Evolutionary conservation across 2,329 filamentous ascomycete species (phyloP), one percentile per base, ranked within the genome.

Genomic region (Calonectria pauciramosa): DNA sequence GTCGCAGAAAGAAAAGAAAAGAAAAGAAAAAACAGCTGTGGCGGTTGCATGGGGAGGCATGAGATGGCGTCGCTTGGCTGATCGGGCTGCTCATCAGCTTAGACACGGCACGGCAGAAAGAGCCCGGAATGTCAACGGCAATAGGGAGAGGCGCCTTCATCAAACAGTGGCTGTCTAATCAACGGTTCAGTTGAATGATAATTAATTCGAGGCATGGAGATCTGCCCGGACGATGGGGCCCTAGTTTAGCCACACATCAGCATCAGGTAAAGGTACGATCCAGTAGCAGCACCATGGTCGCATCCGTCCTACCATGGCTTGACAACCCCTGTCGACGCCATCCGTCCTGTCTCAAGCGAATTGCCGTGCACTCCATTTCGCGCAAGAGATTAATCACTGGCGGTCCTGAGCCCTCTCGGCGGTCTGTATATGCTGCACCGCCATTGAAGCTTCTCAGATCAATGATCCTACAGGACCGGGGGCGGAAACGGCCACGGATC

Each of bases 201-300:
- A 63, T 65, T 49, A 65, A 49, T 49, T 65, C 18, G 41, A 28
- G 60, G 41, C 60, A 65, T 49, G 26, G 51, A 44, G 66, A 68
- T 68, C 66, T 68, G 66, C 49, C 51, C 34, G 26, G 26, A 59
- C n/a, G 32, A 54, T 30, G 65, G 32, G 49, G 65, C 47, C 34
- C 49, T 67, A 26, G 64, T 67, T 67, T 47, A 70, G 68, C 68
- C 68, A 70, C 54, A 70, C 67, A 70, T 70, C 68, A 70, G 44
- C 54, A 63, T 70, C 68, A 70, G 68, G 68, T 70, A 44, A 64
- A 70, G 68, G 52, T 70, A 56, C 68, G 54, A 70, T 70, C 68
- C 68, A 49, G 56, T 49, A 14, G 30, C 49, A 52, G 49, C 34
- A 68, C 65, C 65, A 68, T 38, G 49, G 65, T 68, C 30, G n/a